Percentiles rank a stretch among this genome's conserved stretches.
phyloP scores from a whole-genome alignment of 1,284 basidiomycete species.

The Marasmius oreades region DNA sequence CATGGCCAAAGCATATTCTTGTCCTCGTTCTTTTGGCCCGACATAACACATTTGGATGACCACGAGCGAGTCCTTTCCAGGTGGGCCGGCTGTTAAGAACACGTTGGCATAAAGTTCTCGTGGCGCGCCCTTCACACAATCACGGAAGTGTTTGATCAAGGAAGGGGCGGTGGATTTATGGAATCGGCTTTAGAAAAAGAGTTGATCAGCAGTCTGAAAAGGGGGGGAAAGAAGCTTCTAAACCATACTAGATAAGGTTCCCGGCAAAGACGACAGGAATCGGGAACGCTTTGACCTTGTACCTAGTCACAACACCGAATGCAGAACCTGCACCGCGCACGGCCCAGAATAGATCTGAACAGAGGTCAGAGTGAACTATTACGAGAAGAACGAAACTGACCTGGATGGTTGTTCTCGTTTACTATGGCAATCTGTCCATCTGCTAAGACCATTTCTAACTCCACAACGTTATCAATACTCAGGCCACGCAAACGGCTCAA shows the following conservation, averaged over 20 bases:
- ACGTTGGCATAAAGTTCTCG: conserved; percentile 86
- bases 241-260: conserved; percentile 80
- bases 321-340: conserved; percentile 82
- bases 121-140: conserved; percentile 86
- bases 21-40: conserved; percentile 70
- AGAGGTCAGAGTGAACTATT: background rate
- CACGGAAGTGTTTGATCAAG: conserved; percentile 87
- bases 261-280: conserved; percentile 88
- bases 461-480: conserved; percentile 82
- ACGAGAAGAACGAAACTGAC: conserved; percentile 31
- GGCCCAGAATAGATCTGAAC: conserved; percentile 84
- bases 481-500: conserved; percentile 79
- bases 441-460: conserved; percentile 81
- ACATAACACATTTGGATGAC: conserved; percentile 90
- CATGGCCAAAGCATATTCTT: conserved; percentile 77
- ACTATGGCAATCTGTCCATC: conserved; percentile 74
- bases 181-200: conserved; percentile 62
- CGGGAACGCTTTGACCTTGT: conserved; percentile 83
- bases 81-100: conserved; percentile 84
- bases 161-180: conserved; percentile 80
- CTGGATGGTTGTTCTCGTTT: conserved; percentile 62
- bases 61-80: conserved; percentile 75
- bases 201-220: background rate
- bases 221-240: conserved; percentile 5
- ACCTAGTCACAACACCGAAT: conserved; percentile 84